These are phyloP conservation scores for Termitomyces sp. DNA, from an alignment of 768 basidiomycete species.

Conservation along the genomic window DNA sequence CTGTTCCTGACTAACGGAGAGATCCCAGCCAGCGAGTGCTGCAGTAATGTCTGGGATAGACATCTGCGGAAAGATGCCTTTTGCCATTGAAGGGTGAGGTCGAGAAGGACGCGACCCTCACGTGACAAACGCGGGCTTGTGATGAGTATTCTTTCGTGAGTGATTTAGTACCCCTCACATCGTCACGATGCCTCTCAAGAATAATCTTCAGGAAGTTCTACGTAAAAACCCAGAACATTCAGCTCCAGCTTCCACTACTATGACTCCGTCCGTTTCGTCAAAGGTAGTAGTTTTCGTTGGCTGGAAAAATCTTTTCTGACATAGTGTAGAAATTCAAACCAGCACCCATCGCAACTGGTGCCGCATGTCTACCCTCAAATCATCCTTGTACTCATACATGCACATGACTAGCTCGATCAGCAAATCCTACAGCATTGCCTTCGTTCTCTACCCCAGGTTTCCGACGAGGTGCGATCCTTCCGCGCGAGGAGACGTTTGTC, in stretches of 20 bases:
- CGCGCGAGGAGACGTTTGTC: constrained; percentile 9
- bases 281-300: constrained; percentile 14
- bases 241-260: not conserved
- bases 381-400: not conserved
- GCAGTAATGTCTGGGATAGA: constrained; percentile 56
- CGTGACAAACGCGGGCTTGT: constrained; percentile 3
- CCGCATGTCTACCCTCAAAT: not conserved
- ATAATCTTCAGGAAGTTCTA: constrained; percentile 37
- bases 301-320: not conserved
- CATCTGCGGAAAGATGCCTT: constrained; percentile 62
- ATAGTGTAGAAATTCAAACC: constrained; percentile 12
- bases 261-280: constrained; percentile 7
- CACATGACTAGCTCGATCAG: constrained; percentile 18
- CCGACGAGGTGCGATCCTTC: constrained; percentile 18
- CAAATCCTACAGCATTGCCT: constrained; percentile 23
- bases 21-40: constrained; percentile 63
- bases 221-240: constrained; percentile 15
- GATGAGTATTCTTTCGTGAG: not conserved
- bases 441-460: constrained; percentile 45
- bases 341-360: constrained; percentile 16
- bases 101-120: not conserved
- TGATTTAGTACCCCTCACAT: not conserved
- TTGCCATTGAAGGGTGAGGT: constrained; percentile 32
- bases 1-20: constrained; percentile 62
- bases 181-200: constrained; percentile 21